Percentiles rank a stretch among this genome's conserved stretches.
Conservation (phyloP, 2,329 filamentous ascomycete genomes). For the Hypoxylon sp. region DNA sequence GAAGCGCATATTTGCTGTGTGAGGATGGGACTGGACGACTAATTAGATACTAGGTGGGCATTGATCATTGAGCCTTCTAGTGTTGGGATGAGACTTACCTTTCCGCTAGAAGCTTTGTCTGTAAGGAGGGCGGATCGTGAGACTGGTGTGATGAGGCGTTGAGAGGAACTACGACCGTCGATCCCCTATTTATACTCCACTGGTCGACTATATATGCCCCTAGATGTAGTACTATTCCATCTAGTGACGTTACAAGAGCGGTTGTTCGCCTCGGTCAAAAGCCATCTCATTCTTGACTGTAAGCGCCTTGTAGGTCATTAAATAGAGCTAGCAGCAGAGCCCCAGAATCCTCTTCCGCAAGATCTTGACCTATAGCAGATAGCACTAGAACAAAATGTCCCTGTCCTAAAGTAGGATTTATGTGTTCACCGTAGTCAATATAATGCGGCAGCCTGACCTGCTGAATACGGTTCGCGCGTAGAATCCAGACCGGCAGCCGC, state of each 20-base stretch:
- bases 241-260: neutral
- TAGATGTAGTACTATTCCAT: neutral
- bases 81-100: neutral
- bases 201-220: neutral
- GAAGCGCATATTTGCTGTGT: slow-evolving; percentile 5
- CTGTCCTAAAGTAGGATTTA: slow-evolving; percentile 11
- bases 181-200: slow-evolving; percentile 1
- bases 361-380: slow-evolving; percentile 1
- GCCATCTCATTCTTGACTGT: neutral
- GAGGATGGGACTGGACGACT: neutral
- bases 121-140: neutral
- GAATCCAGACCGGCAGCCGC: slow-evolving; percentile 5
- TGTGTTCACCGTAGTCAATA: slow-evolving; percentile 14
- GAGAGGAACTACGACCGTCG: neutral
- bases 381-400: slow-evolving; percentile 9
- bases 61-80: too few species aligned
- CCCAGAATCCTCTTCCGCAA: neutral
- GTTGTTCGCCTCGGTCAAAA: neutral
- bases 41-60: neutral
- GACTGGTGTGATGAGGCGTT: neutral
- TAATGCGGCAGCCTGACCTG: slow-evolving; percentile 19
- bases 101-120: neutral
- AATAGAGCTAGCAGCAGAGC: neutral
- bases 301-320: neutral
- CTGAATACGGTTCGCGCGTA: slow-evolving; percentile 11